Percentiles rank a stretch among this genome's conserved stretches.
These are phyloP conservation scores for Chionographis japonica DNA, from an alignment of 106 monocot species.

Conservation along the genomic window DNA sequence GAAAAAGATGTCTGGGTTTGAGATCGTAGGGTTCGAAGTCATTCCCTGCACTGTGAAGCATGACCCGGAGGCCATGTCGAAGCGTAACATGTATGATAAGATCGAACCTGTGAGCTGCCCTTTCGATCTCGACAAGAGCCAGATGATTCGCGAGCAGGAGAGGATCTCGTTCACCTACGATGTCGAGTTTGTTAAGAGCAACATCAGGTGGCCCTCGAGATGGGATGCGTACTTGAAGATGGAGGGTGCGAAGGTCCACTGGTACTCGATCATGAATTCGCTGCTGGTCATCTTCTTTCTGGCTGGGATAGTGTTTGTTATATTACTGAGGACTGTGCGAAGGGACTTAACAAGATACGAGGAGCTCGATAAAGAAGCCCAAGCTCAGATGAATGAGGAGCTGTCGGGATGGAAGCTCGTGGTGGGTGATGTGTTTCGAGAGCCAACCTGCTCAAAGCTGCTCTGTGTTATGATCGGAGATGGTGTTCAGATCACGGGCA, in stretches of 20 bases:
- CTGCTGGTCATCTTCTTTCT: conserved; percentile 51
- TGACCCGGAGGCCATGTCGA: conserved; percentile 17
- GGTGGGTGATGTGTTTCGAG: conserved; percentile 53
- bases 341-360: conserved; percentile 54
- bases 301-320: conserved; percentile 57
- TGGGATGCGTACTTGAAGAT: conserved; percentile 58
- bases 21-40: conserved; percentile 56
- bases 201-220: conserved; percentile 48
- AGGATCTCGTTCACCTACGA: conserved; percentile 51
- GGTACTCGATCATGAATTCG: conserved; percentile 63
- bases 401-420: conserved; percentile 52
- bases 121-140: conserved; percentile 20
- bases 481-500: conserved; percentile 56
- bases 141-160: conserved; percentile 39
- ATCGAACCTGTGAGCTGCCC: conserved; percentile 25
- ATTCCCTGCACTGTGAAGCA: conserved; percentile 51
- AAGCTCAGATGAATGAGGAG: conserved; percentile 54
- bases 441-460: conserved; percentile 33
- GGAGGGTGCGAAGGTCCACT: conserved; percentile 41
- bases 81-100: conserved; percentile 39
- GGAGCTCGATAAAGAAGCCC: conserved; percentile 44
- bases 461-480: conserved; percentile 58
- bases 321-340: conserved; percentile 48
- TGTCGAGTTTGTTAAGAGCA: conserved; percentile 48
- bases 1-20: conserved; percentile 28